Percentiles rank a stretch among this genome's conserved stretches.
phyloP scores from a whole-genome alignment of 2,329 filamentous ascomycete genomes.

The Fusarium tanahbumbuense region DNA sequence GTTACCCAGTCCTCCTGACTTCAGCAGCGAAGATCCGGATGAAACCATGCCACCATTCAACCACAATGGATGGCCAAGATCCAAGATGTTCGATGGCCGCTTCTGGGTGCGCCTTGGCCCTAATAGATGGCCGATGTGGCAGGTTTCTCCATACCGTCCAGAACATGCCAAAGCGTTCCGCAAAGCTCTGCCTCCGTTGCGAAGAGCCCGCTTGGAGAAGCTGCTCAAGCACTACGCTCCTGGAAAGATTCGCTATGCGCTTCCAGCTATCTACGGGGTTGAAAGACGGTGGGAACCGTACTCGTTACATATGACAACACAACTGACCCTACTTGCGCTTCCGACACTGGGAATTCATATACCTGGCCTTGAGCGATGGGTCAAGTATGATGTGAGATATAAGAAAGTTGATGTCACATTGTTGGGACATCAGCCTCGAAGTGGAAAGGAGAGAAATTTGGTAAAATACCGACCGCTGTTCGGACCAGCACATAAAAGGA shows the following conservation, averaged over 20 bases:
- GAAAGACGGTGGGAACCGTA: slow-evolving; percentile 49
- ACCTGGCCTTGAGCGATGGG: slow-evolving; percentile 60
- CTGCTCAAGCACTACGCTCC: slow-evolving; percentile 63
- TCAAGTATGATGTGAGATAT: slow-evolving; percentile 63
- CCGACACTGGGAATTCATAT: slow-evolving; percentile 63
- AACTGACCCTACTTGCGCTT: slow-evolving; percentile 61
- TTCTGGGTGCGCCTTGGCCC: slow-evolving; percentile 68
- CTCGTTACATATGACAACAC: slow-evolving; percentile 41
- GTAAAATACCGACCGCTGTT: slow-evolving; percentile 22
- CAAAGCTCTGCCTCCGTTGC: slow-evolving; percentile 52
- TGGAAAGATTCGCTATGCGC: slow-evolving; percentile 65
- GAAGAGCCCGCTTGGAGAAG: slow-evolving; percentile 53
- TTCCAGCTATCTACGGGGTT: slow-evolving; percentile 65
- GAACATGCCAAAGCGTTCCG: slow-evolving; percentile 62
- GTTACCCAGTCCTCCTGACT: slow-evolving; percentile 20
- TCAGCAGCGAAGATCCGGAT: slow-evolving; percentile 5
- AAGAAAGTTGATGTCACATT: slow-evolving; percentile 60
- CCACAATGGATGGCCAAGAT: slow-evolving; percentile 52
- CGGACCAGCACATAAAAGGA: slow-evolving; percentile 23
- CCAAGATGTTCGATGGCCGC: slow-evolving; percentile 67
- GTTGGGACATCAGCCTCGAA: slow-evolving; percentile 46
- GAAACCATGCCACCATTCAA: slow-evolving; percentile 19
- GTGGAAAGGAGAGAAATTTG: slow-evolving; percentile 17
- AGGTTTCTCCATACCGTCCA: slow-evolving; percentile 59
- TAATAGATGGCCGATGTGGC: slow-evolving; percentile 56